These are phyloP conservation scores for Alternaria sp. DNA, from an alignment of 2,329 filamentous ascomycete species.

Conservation along the genomic window DNA sequence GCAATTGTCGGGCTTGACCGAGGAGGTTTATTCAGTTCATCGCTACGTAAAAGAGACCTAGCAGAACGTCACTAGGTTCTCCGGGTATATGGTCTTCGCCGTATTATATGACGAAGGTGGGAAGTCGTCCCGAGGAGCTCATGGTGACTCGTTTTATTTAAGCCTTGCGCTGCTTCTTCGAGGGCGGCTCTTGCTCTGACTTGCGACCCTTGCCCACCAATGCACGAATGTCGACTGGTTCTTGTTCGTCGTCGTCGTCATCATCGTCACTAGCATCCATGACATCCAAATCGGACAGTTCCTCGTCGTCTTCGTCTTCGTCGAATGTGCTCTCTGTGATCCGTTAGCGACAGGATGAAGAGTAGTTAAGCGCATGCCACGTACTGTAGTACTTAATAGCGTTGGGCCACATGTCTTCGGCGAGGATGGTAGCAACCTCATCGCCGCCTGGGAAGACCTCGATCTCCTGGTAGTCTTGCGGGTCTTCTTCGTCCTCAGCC, in stretches of 20 bases:
- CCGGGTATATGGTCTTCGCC: slow-evolving; percentile 10
- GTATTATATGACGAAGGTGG: background rate
- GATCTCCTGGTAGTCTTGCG: slow-evolving; percentile 69
- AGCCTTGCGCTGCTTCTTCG: slow-evolving; percentile 52
- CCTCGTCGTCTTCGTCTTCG: slow-evolving; percentile 57
- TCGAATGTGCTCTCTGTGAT: slow-evolving; percentile 62
- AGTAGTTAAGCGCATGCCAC: slow-evolving; percentile 45
- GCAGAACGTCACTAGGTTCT: background rate
- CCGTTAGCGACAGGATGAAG: slow-evolving; percentile 45
- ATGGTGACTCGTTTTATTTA: slow-evolving; percentile 12
- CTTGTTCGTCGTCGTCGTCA: slow-evolving; percentile 63
- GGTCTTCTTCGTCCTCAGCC: slow-evolving; percentile 62
- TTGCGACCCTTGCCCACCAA: slow-evolving; percentile 58
- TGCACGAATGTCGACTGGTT: slow-evolving; percentile 56
- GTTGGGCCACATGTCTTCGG: slow-evolving; percentile 87
- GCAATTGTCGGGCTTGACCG: background rate
- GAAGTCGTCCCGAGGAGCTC: background rate
- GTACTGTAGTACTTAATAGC: slow-evolving; percentile 91
- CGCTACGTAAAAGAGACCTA: background rate
- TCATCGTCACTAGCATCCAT: slow-evolving; percentile 49
- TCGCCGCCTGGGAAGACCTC: slow-evolving; percentile 92
- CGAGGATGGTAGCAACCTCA: slow-evolving; percentile 77
- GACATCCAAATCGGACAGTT: slow-evolving; percentile 71
- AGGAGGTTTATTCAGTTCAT: background rate
- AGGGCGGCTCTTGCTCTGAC: slow-evolving; percentile 35